Evolutionary conservation across 257 asterid species (phyloP).

Genomic region (Ballota nigra): DNA sequence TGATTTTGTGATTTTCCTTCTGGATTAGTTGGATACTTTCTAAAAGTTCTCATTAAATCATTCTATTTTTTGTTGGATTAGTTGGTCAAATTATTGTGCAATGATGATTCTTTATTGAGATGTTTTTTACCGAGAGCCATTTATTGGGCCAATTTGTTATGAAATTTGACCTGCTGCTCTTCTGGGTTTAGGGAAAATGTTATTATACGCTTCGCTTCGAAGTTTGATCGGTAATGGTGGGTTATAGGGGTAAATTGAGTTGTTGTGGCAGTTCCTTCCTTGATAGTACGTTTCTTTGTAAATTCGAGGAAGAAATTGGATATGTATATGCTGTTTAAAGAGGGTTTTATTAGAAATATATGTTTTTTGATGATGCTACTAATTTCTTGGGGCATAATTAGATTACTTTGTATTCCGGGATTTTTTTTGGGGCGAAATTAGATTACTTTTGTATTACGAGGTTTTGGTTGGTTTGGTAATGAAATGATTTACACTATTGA

Average conservation of each 20-base stretch:
- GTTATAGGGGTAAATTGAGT: conserved; percentile 17
- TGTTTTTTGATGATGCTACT: background rate
- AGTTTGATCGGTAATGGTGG: conserved; percentile 22
- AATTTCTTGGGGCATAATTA: no score
- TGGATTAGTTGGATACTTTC: background rate
- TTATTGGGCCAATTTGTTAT: conserved; percentile 18
- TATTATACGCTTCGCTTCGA: background rate
- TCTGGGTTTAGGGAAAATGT: conserved; percentile 17
- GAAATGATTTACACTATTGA: conserved; percentile 5
- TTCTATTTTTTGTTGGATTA: no score
- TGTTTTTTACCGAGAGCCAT: background rate
- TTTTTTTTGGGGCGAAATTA: background rate
- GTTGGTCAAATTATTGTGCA: background rate
- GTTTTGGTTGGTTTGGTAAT: conserved; percentile 12
- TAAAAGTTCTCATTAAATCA: background rate
- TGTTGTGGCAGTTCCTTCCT: background rate
- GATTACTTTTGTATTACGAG: background rate
- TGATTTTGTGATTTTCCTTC: no score
- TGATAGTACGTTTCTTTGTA: background rate
- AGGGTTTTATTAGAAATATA: background rate
- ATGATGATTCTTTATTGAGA: background rate
- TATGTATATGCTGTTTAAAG: background rate
- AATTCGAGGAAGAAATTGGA: conserved; percentile 3
- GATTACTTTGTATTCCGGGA: no score
- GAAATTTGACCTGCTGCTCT: conserved; percentile 13